A percentile compares a stretch with the other conserved stretches of the same genome.
These are phyloP conservation scores for Saturnispora halmiae DNA, from an alignment of 805 yeast species.

Conservation along the genomic window DNA sequence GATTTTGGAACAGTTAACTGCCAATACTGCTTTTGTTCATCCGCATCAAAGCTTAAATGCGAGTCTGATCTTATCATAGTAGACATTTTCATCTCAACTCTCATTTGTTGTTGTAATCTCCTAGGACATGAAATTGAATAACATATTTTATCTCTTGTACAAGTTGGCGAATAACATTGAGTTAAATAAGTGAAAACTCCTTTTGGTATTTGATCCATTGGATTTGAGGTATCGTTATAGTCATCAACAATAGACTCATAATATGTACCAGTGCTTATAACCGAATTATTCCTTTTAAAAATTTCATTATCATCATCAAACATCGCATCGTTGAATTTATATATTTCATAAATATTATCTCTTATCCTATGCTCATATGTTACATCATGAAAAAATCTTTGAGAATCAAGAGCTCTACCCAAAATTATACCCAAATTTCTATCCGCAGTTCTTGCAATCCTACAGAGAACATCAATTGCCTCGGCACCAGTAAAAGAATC, in stretches of 20 bases:
- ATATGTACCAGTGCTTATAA: conserved; percentile 17
- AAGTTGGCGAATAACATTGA: conserved; percentile 95
- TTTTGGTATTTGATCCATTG: conserved; percentile 29
- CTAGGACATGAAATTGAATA: conserved; percentile 96
- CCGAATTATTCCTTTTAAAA: conserved; percentile 23
- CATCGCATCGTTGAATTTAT: conserved; percentile 62
- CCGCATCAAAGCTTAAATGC: conserved; percentile 60
- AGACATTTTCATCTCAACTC: conserved; percentile 79
- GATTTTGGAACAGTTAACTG: conserved; percentile 81
- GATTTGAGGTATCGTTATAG: conserved; percentile 2
- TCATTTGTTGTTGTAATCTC: conserved; percentile 89
- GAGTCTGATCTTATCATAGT: conserved; percentile 73
- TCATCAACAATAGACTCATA: conserved; percentile 11
- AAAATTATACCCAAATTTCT: conserved; percentile 79
- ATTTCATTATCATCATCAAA: conserved; percentile 19
- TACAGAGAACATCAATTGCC: conserved; percentile 85
- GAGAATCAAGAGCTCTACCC: conserved; percentile 91
- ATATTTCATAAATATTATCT: conserved; percentile 80
- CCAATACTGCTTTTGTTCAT: conserved; percentile 83
- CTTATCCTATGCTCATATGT: conserved; percentile 88
- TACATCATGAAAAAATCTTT: conserved; percentile 88
- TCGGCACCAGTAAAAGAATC: conserved; percentile 90
- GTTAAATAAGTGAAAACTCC: conserved; percentile 91
- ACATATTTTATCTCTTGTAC: conserved; percentile 79
- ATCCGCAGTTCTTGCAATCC: conserved; percentile 82